Evolutionary conservation across 371 early-diverging fungal genomes (phyloP).

Genomic region (Syncephalastrum racemosum): DNA sequence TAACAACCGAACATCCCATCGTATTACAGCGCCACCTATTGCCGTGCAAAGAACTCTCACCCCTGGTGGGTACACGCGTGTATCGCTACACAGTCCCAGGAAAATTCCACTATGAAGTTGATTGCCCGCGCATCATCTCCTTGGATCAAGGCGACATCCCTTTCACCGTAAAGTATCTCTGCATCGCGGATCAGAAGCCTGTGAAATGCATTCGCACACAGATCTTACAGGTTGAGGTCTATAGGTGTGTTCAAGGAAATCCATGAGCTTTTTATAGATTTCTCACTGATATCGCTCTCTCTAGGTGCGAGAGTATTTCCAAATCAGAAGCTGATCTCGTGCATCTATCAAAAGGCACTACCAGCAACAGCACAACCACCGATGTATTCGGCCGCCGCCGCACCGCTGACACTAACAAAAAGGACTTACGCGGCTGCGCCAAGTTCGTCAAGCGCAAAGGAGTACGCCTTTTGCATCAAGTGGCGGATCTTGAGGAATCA

Average conservation of each 20-base stretch:
- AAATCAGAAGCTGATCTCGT: slow-evolving; percentile 35
- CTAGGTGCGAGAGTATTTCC: slow-evolving; percentile 31
- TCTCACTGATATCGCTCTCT: slow-evolving; percentile 3
- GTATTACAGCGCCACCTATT: slow-evolving; percentile 31
- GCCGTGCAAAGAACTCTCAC: slow-evolving; percentile 33
- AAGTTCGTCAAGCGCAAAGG: slow-evolving; percentile 29
- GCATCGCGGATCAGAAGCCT: slow-evolving; percentile 33
- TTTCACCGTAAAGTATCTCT: slow-evolving; percentile 32
- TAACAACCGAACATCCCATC: slow-evolving; percentile 41
- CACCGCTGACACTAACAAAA: slow-evolving; percentile 10
- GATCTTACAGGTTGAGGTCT: slow-evolving; percentile 36
- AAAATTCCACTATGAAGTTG: slow-evolving; percentile 46
- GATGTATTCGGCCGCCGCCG: slow-evolving; percentile 13
- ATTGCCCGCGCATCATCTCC: slow-evolving; percentile 37
- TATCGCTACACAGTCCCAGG: slow-evolving; percentile 37
- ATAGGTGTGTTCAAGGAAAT: slow-evolving; percentile 23
- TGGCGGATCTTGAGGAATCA: slow-evolving; percentile 18
- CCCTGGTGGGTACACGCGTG: slow-evolving; percentile 33
- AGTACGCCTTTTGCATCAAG: slow-evolving; percentile 30
- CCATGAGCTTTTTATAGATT: neutral
- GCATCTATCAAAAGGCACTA: slow-evolving; percentile 8
- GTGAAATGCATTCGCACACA: slow-evolving; percentile 32
- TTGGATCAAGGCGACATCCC: slow-evolving; percentile 34
- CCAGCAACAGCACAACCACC: slow-evolving; percentile 10
- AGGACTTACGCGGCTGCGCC: slow-evolving; percentile 21